Evolutionary conservation across 1,284 basidiomycete genomes (phyloP), one percentile per base, ranked within the genome.

Genomic region (Agroathelia rolfsii): DNA sequence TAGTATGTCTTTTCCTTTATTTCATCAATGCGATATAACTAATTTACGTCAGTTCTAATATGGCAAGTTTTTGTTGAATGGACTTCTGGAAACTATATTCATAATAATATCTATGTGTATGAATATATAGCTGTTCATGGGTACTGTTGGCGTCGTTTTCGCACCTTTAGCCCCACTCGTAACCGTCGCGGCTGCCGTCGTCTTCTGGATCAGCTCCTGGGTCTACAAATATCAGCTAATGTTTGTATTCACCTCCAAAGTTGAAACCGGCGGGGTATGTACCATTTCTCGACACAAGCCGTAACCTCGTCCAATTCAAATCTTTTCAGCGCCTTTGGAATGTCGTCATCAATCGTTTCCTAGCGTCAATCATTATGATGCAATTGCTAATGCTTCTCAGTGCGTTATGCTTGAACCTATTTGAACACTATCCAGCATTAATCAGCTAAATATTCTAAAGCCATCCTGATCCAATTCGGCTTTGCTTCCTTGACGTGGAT

Each of bases 161-260:
- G 86, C 92, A 0, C 92, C 92, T 2, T 63, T 96, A 6, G 90
- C 92, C 0, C 93, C 92, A 1, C 59, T 95, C 11, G 89, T 96
- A 16, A 69, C 68, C n/a, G 64, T 80, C 21, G 76, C 76, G 15
- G 83, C 73, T 6, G 73, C 77, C 3, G 51, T 82, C 24, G 85
- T 93, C 5, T 87, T 95, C 56, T 92, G 86, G 84, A 64, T 82
- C 43, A 71, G 70, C 42, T 79, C 75, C 1, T 74, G 73, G 66
- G 80, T 86, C 35, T 86, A 89, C 70, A 93, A 86, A 62, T 93
- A 87, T 47, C 88, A 94, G 61, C 65, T 94, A 29, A 89, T 95
- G 75, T 95, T 92, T 52, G 88, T 94, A 34, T 90, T 74, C 52
- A 63, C 88, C 31, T 79, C 89, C 2, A 78, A 77, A 44, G 83